phyloP scores from a whole-genome alignment of 2,329 filamentous ascomycete genomes.

The Ophiostoma angusticollis region DNA sequence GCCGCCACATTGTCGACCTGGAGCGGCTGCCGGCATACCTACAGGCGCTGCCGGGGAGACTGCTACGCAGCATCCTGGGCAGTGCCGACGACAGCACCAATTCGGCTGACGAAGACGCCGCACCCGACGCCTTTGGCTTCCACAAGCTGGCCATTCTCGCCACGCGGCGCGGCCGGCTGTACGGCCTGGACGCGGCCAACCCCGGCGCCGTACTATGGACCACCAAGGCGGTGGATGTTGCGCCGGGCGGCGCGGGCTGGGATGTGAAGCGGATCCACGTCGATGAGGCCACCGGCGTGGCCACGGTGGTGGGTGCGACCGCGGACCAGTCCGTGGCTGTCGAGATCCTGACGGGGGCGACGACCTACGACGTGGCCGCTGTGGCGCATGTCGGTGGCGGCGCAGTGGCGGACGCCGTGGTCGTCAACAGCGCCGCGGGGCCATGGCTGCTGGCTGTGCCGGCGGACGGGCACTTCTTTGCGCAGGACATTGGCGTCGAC shows the following conservation, averaged over 20 bases:
- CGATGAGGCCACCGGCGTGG: slow-evolving; percentile 41
- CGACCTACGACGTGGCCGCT: slow-evolving; percentile 23
- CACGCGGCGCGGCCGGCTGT: slow-evolving; percentile 65
- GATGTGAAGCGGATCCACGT: slow-evolving; percentile 55
- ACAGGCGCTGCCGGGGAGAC: slow-evolving; percentile 51
- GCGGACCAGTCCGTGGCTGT: slow-evolving; percentile 51
- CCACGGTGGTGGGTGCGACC: slow-evolving; percentile 42
- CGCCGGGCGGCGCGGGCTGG: slow-evolving; percentile 38
- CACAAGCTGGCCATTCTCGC: slow-evolving; percentile 73
- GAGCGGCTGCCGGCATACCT: slow-evolving; percentile 64
- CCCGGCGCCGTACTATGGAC: slow-evolving; percentile 68
- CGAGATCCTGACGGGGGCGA: slow-evolving; percentile 37
- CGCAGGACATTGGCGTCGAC: slow-evolving; percentile 30
- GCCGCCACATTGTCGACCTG: slow-evolving; percentile 68
- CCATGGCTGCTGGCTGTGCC: slow-evolving; percentile 43
- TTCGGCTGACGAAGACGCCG: slow-evolving; percentile 14
- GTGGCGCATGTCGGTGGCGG: slow-evolving; percentile 27
- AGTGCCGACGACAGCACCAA: slow-evolving; percentile 28
- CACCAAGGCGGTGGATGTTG: slow-evolving; percentile 46
- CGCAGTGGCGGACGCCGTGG: slow-evolving; percentile 31
- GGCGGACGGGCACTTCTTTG: slow-evolving; percentile 34
- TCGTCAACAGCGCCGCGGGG: slow-evolving; percentile 39
- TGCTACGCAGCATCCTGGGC: slow-evolving; percentile 53
- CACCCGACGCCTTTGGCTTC: slow-evolving; percentile 56
- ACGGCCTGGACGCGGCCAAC: slow-evolving; percentile 65